Base-by-base conservation (phyloP, 108 stramenopile species). In the Parietichytrium sp. region DNA sequence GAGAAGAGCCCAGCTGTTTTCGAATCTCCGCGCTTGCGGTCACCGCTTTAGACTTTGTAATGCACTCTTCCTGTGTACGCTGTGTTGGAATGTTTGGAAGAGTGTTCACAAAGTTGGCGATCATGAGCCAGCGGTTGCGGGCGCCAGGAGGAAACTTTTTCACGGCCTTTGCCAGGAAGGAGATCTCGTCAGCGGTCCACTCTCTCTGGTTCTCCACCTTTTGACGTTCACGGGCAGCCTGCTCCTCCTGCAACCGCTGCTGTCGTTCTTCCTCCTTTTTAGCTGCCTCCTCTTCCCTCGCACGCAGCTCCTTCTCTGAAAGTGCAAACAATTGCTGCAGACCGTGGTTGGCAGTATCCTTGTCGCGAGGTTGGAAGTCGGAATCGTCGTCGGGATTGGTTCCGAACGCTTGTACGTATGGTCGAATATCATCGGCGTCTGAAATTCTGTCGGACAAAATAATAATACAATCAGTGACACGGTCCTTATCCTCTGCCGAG, bases 111-210 rank as follows among this genome's bases (percentile, higher is more conserved):
- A 93, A 97, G n/a, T 90, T 55, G 18, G 95, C 88, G 81, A 99
- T 95, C 54, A 91, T 86, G 54, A 95, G 93, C 98, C 98, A 99
- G 48, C 97, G 93, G 77, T 93, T 93, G 54, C 90, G 93, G 13
- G 95, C 93, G 0, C 97, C 98, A 0, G 93, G 87, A 29, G 96
- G 96, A 88, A 92, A 98, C 82, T 94, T 94, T 81, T 92, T 93
- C 30, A 95, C 86, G 12, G 92, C 96, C 88, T 99, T 99, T 52
- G 95, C 93, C 61, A 99, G 87, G 1, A 91, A 89, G 7, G 93
- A 85, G 52, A 96, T 79, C 84, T 98, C 98, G 25, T 96, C 93
- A 55, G 93, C 91, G 23, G 92, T 88, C 94, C 96, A 98, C 8
- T 55, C 72, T 7, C 18, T 25, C 51, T 83, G 38, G 16, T 20